Conservation (phyloP, 2,329 filamentous ascomycete genomes). For the Ascochyta koolunga region DNA sequence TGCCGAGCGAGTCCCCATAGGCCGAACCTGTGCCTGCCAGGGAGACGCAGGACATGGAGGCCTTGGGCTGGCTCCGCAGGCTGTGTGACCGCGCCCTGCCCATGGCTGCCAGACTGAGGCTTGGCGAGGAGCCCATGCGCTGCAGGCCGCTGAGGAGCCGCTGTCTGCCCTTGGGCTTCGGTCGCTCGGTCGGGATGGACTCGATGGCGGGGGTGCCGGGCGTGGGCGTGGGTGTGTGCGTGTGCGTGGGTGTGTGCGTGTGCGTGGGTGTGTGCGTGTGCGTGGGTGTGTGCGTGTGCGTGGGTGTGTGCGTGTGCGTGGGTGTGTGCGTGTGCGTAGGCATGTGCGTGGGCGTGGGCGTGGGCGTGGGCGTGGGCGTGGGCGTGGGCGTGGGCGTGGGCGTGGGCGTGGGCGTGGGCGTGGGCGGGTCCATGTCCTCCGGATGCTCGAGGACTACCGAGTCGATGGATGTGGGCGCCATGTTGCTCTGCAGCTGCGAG, state of each 20-base stretch:
- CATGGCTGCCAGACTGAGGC: conserved; percentile 70
- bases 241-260: too few relatives aligned
- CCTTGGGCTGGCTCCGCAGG: conserved; percentile 68
- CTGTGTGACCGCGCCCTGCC: conserved; percentile 70
- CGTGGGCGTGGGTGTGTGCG: conserved; percentile 14
- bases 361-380: conserved; percentile 17
- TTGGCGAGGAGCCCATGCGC: conserved; percentile 81
- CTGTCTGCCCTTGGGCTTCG: conserved; percentile 71
- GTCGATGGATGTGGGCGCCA: conserved; percentile 49
- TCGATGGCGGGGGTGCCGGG: conserved; percentile 28
- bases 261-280: too few relatives aligned
- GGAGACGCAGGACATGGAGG: conserved; percentile 69
- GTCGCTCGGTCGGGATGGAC: conserved; percentile 40
- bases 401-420: conserved; percentile 19
- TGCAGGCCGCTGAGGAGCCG: conserved; percentile 76
- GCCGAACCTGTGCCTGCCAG: conserved; percentile 59
- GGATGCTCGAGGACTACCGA: conserved; percentile 44
- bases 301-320: too few relatives aligned
- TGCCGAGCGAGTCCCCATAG: conserved; percentile 60
- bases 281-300: too few relatives aligned
- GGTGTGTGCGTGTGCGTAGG: too few relatives aligned
- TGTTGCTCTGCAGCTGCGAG: conserved; percentile 20
- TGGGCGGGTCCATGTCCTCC: conserved; percentile 21
- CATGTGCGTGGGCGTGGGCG: too few relatives aligned
- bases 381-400: conserved; percentile 20